These are phyloP conservation scores for Talaromyces sp. DNA, from an alignment of 2,329 filamentous ascomycete genomes.

Conservation along the genomic window DNA sequence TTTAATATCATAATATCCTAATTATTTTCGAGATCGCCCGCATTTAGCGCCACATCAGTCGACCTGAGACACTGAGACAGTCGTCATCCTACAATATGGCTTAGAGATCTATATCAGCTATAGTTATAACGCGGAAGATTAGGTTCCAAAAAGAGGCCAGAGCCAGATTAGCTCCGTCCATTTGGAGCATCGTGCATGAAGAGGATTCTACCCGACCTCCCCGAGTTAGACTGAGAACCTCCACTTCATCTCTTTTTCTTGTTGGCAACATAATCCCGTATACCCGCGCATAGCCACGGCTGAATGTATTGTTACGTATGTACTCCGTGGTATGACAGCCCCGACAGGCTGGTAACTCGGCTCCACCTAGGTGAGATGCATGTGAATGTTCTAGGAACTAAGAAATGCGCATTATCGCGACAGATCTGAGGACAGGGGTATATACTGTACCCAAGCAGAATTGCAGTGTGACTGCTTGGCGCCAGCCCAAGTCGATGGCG, in stretches of 20 bases:
- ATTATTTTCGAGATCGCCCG: background rate
- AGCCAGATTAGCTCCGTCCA: background rate
- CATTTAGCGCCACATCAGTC: background rate
- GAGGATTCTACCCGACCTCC: background rate
- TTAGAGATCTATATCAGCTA: background rate
- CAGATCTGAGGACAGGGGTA: background rate
- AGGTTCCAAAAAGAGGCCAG: background rate
- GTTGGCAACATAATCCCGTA: background rate
- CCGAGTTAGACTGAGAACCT: background rate
- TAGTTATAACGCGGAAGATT: background rate
- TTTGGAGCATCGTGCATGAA: background rate
- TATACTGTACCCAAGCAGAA: background rate
- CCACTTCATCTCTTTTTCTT: background rate
- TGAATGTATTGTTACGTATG: background rate
- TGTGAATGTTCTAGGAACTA: background rate
- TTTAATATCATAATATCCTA: background rate
- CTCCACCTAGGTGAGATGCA: background rate
- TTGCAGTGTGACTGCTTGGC: background rate
- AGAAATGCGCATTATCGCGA: background rate
- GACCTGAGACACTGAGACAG: background rate
- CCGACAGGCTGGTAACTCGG: background rate
- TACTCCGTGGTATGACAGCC: background rate
- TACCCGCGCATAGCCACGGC: background rate
- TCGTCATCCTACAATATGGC: background rate
- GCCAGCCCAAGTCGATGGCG: too few species aligned